Conservation (phyloP, 192 early-diverging fungal genomes). For the Helicostylum pulchrum region DNA sequence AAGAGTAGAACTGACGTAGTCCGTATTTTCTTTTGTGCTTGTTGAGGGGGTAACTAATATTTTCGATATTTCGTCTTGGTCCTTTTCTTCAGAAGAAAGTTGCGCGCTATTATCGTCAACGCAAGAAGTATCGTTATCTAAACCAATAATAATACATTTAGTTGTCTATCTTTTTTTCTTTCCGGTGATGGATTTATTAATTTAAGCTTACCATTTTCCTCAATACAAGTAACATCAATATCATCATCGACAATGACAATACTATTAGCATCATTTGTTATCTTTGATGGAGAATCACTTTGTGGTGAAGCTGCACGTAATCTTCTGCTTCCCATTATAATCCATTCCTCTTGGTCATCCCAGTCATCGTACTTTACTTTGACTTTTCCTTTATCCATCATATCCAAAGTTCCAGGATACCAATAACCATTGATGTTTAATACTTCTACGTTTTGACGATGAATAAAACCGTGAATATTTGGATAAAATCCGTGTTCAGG, state of each 20-base stretch:
- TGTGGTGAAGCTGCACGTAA: conserved; percentile 13
- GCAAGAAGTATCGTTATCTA: too few species aligned
- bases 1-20: conserved; percentile 20
- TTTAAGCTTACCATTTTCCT: too few species aligned
- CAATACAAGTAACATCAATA: too few species aligned
- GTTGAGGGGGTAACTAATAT: neutral
- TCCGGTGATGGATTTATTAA: too few species aligned
- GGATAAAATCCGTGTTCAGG: conserved; percentile 23
- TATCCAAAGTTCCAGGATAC: conserved; percentile 44
- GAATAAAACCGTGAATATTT: conserved; percentile 39
- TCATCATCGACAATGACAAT: too few species aligned
- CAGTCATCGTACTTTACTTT: conserved; percentile 48
- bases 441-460: conserved; percentile 42
- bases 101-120: neutral
- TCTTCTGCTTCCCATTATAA: conserved; percentile 46
- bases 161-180: too few species aligned
- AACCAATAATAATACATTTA: neutral
- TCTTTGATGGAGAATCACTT: neutral
- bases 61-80: too few species aligned
- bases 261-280: too few species aligned
- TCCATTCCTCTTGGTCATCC: conserved; percentile 54
- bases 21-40: neutral
- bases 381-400: conserved; percentile 41
- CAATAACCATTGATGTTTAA: conserved; percentile 45
- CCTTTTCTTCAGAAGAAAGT: neutral